Percentiles rank a stretch among this genome's conserved stretches.
Conservation (phyloP, 225 moss, liverwort and hornwort genomes). For the Pleurozium schreberi region DNA sequence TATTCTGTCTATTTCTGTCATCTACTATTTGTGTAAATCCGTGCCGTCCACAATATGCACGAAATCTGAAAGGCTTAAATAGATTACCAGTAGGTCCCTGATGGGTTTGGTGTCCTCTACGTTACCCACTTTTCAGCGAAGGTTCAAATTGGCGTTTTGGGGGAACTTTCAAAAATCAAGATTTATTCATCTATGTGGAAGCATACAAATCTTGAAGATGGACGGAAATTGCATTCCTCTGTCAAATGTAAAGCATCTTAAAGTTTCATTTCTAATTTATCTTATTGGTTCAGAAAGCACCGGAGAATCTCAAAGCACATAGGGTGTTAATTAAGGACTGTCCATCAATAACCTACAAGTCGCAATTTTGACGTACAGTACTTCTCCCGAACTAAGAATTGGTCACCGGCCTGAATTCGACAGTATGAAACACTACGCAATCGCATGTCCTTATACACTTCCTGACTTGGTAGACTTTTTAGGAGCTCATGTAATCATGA, state of each 20-base stretch:
- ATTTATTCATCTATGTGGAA: neutral
- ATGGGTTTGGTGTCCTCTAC: neutral
- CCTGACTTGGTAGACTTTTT: neutral
- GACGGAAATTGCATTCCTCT: neutral
- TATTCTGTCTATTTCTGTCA: neutral
- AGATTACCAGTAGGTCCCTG: neutral
- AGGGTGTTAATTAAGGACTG: neutral
- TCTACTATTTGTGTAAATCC: neutral
- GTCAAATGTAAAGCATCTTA: neutral
- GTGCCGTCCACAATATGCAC: neutral
- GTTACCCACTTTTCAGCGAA: neutral
- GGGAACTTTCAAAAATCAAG: neutral
- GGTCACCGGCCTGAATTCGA: neutral
- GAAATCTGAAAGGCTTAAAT: neutral
- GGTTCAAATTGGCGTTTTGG: neutral
- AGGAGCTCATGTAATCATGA: neutral
- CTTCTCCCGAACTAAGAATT: neutral
- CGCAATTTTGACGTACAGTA: neutral
- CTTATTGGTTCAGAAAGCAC: neutral
- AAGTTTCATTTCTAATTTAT: neutral
- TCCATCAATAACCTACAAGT: neutral
- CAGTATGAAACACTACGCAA: neutral
- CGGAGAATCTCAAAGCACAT: neutral
- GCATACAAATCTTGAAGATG: neutral
- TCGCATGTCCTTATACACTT: neutral